Conservation (phyloP, 352 stramenopile genomes). For the Globisporangium carolinianum region DNA sequence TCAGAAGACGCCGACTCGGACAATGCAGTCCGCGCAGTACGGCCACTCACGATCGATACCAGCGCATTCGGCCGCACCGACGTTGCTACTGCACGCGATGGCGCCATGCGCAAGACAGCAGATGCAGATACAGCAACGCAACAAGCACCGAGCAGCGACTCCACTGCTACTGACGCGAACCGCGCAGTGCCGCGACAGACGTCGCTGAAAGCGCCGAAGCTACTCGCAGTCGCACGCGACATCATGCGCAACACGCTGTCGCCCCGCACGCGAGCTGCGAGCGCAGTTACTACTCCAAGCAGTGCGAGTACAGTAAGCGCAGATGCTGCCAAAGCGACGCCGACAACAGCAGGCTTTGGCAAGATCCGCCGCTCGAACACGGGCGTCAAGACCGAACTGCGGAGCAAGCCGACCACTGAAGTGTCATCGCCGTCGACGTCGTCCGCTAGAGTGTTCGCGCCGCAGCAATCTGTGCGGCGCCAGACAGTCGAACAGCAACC, state of each 20-base stretch:
- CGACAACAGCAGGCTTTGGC: slow-evolving; percentile 30
- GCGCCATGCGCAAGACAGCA: no score
- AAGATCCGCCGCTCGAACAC: slow-evolving; percentile 38
- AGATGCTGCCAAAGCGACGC: background rate
- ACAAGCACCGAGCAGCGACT: no score
- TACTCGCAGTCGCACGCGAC: slow-evolving; percentile 6
- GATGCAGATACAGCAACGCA: no score
- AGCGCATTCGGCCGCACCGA: background rate
- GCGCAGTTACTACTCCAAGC: background rate
- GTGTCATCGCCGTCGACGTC: background rate
- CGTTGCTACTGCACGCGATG: background rate
- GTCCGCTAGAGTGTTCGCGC: background rate
- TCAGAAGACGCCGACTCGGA: background rate
- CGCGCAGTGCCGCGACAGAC: background rate
- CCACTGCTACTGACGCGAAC: slow-evolving; percentile 1
- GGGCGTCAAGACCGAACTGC: slow-evolving; percentile 3
- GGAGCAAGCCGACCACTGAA: background rate
- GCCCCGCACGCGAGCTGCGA: slow-evolving; percentile 3
- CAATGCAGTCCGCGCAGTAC: background rate
- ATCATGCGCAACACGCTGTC: slow-evolving; percentile 6
- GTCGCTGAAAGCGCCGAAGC: slow-evolving; percentile 7
- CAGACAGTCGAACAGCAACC: background rate
- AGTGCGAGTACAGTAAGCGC: background rate
- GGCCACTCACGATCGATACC: background rate
- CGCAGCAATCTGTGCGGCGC: background rate